A percentile compares a stretch with the other conserved stretches of the same genome.
These are phyloP conservation scores for Trichophyton equinum DNA, from an alignment of 2,329 filamentous ascomycete genomes.

Conservation along the genomic window DNA sequence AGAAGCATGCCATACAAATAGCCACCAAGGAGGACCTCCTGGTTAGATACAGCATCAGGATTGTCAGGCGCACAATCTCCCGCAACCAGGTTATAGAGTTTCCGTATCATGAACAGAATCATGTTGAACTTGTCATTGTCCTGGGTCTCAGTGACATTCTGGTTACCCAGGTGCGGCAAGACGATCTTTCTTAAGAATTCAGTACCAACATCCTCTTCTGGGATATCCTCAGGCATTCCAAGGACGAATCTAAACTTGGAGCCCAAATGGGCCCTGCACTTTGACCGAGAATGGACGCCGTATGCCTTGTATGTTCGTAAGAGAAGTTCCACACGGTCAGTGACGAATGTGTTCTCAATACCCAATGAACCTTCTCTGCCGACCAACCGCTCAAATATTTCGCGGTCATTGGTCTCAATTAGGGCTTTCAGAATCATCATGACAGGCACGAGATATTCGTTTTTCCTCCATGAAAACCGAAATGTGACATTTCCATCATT, in stretches of 20 bases:
- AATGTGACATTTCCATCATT: slow-evolving; percentile 94
- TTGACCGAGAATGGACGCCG: slow-evolving; percentile 63
- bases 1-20: slow-evolving; percentile 91
- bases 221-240: slow-evolving; percentile 68
- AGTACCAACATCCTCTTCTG: slow-evolving; percentile 76
- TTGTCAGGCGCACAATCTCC: slow-evolving; percentile 91
- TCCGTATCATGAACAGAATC: slow-evolving; percentile 90
- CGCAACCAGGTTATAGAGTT: slow-evolving; percentile 83
- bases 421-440: slow-evolving; percentile 96
- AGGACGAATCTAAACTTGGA: slow-evolving; percentile 84
- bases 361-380: slow-evolving; percentile 65
- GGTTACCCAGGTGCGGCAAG: slow-evolving; percentile 77
- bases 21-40: slow-evolving; percentile 85
- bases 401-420: slow-evolving; percentile 87
- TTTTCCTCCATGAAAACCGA: slow-evolving; percentile 94
- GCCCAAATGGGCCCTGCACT: slow-evolving; percentile 77
- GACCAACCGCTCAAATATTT: slow-evolving; percentile 89
- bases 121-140: slow-evolving; percentile 88
- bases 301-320: slow-evolving; percentile 90
- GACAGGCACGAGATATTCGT: slow-evolving; percentile 87
- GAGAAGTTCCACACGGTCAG: slow-evolving; percentile 83
- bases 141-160: slow-evolving; percentile 70
- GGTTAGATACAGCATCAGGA: slow-evolving; percentile 89
- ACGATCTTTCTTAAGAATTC: slow-evolving; percentile 87
- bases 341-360: slow-evolving; percentile 79